These are phyloP conservation scores for Neofusicoccum umdonicola DNA, from an alignment of 2,329 filamentous ascomycete genomes.

Conservation along the genomic window DNA sequence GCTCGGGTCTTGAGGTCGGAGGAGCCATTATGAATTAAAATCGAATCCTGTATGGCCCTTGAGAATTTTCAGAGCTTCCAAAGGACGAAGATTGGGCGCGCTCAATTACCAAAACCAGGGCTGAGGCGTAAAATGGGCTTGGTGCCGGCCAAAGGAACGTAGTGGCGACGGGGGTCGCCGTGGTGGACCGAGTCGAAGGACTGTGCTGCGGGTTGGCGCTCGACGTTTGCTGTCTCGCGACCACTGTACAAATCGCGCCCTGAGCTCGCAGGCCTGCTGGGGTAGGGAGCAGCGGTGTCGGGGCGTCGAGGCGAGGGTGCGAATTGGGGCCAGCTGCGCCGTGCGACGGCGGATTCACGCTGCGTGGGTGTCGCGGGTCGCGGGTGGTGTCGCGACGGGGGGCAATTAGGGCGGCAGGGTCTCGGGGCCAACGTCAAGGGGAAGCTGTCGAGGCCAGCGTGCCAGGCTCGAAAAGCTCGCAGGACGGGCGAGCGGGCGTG, in stretches of 20 bases:
- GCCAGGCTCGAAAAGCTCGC: not conserved
- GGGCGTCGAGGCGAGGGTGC: not conserved
- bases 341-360: not conserved
- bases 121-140: slow-evolving; percentile 33
- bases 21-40: slow-evolving; percentile 90
- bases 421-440: slow-evolving; percentile 11
- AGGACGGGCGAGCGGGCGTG: not conserved
- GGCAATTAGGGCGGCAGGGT: slow-evolving; percentile 10
- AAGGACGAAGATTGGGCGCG: slow-evolving; percentile 22
- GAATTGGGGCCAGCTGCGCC: not conserved
- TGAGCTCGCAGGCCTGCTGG: slow-evolving; percentile 31
- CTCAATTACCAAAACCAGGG: slow-evolving; percentile 39
- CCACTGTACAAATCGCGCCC: slow-evolving; percentile 24
- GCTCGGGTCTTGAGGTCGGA: slow-evolving; percentile 68
- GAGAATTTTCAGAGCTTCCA: slow-evolving; percentile 12
- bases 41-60: slow-evolving; percentile 19
- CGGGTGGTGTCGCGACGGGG: not conserved
- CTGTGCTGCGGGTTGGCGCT: slow-evolving; percentile 3
- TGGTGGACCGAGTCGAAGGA: slow-evolving; percentile 19
- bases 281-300: slow-evolving; percentile 19
- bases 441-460: not conserved
- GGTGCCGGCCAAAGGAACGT: slow-evolving; percentile 44
- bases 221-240: slow-evolving; percentile 11
- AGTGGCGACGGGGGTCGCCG: slow-evolving; percentile 32
- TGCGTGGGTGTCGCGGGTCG: not conserved